phyloP scores from a whole-genome alignment of 306 rosid genomes.

The Vicia sativa region DNA sequence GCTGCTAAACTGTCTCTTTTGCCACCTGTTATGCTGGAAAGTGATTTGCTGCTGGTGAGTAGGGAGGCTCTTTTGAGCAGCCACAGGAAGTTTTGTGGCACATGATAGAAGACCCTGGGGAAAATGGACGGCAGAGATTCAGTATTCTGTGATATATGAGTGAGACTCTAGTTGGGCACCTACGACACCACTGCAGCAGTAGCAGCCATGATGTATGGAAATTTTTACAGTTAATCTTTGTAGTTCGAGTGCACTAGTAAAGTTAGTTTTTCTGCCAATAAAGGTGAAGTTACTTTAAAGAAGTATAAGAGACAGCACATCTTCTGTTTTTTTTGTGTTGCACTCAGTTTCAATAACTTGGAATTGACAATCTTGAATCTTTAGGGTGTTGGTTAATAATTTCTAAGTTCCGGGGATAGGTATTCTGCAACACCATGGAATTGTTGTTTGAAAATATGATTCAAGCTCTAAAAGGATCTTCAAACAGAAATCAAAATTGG shows the following conservation, averaged over 20 bases:
- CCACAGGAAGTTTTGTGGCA: not conserved
- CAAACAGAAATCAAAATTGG: not conserved
- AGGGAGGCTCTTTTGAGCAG: no score
- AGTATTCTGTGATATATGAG: not conserved
- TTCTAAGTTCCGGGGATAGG: not conserved
- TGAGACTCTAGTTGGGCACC: not conserved
- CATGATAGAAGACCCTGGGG: not conserved
- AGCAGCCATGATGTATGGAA: not conserved
- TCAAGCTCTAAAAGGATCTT: not conserved
- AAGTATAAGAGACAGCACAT: not conserved
- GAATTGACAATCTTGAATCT: not conserved
- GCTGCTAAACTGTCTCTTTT: no score
- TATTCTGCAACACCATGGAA: not conserved
- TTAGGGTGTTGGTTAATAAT: not conserved
- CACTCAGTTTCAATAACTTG: not conserved
- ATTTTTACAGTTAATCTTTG: not conserved
- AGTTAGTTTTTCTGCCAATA: conserved; percentile 2
- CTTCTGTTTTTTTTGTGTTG: not conserved
- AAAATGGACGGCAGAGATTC: not conserved
- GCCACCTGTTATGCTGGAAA: no score
- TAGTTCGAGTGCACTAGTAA: not conserved
- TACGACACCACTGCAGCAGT: not conserved
- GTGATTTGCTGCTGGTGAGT: no score
- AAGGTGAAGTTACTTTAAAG: not conserved
- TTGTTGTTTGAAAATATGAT: conserved; percentile 1